Evolutionary conservation across 805 yeast species (phyloP).

Genomic region (Saturnispora ahearnii): DNA sequence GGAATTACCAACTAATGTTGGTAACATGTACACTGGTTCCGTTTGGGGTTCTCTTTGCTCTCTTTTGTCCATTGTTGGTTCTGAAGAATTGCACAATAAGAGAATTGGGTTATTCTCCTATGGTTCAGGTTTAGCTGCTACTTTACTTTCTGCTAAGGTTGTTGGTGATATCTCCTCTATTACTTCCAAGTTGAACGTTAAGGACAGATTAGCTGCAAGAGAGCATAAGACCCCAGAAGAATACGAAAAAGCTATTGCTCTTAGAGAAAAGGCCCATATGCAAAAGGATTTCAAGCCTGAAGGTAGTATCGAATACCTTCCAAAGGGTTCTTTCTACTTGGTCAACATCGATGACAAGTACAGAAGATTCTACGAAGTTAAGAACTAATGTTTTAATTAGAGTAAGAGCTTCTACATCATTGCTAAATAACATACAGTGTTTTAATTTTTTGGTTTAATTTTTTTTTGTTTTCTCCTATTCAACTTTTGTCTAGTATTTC

Average conservation of each 20-base stretch:
- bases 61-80: conserved; percentile 63
- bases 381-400: conserved; percentile 34
- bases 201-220: conserved; percentile 60
- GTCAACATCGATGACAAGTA: conserved; percentile 76
- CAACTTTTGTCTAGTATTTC: background rate
- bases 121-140: conserved; percentile 96
- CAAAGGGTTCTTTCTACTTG: conserved; percentile 75
- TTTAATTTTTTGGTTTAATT: conserved; percentile 1
- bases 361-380: conserved; percentile 73
- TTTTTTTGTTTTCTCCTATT: background rate
- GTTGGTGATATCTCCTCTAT: conserved; percentile 72
- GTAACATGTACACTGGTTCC: conserved; percentile 96
- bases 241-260: conserved; percentile 69
- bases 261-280: conserved; percentile 86
- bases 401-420: background rate
- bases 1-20: conserved; percentile 88
- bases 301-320: conserved; percentile 67
- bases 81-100: conserved; percentile 66
- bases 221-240: conserved; percentile 59
- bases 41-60: conserved; percentile 84
- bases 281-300: conserved; percentile 70
- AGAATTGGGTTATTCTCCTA: conserved; percentile 91
- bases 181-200: conserved; percentile 55
- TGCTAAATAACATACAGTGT: background rate
- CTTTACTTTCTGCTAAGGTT: conserved; percentile 72